These are phyloP conservation scores for Coemansia sp. DNA, from an alignment of 192 early-diverging fungal genomes.

Conservation along the genomic window DNA sequence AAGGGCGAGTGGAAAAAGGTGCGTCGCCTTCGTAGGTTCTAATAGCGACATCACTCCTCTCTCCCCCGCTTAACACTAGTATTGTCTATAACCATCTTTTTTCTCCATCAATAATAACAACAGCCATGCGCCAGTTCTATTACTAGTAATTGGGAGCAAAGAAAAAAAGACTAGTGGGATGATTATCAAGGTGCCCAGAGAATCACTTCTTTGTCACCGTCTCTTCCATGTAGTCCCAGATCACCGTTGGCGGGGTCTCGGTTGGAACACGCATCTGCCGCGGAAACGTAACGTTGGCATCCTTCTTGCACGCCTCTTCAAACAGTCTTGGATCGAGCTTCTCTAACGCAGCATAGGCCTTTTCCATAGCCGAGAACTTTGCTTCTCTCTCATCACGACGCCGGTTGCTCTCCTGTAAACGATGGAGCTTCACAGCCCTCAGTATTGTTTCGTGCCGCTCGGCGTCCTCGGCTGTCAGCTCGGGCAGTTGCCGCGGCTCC, in stretches of 20 bases:
- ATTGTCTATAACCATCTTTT: constrained; percentile 2
- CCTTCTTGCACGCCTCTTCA: constrained; percentile 62
- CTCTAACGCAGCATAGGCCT: constrained; percentile 68
- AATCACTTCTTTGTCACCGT: neutral
- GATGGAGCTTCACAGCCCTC: constrained; percentile 66
- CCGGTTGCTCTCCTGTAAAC: constrained; percentile 53
- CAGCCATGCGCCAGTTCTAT: no score
- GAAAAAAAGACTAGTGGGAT: no score
- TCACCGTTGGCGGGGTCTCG: constrained; percentile 67
- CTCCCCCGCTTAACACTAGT: neutral
- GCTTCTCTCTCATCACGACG: constrained; percentile 49
- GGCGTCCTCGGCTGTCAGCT: constrained; percentile 58
- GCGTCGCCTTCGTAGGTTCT: constrained; percentile 21
- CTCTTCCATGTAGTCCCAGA: constrained; percentile 63
- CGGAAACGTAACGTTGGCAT: constrained; percentile 64
- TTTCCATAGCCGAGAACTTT: constrained; percentile 66
- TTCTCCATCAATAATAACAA: neutral
- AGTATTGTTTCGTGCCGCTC: constrained; percentile 71
- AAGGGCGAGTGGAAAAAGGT: constrained; percentile 34
- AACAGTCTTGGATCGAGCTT: constrained; percentile 61
- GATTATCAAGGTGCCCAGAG: neutral
- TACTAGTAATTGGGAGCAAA: no score
- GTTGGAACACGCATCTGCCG: constrained; percentile 73
- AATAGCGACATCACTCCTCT: neutral
- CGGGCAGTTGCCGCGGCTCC: constrained; percentile 47